Base-by-base conservation (phyloP, 441 rosid species). In the Bruguiera hainesii region DNA sequence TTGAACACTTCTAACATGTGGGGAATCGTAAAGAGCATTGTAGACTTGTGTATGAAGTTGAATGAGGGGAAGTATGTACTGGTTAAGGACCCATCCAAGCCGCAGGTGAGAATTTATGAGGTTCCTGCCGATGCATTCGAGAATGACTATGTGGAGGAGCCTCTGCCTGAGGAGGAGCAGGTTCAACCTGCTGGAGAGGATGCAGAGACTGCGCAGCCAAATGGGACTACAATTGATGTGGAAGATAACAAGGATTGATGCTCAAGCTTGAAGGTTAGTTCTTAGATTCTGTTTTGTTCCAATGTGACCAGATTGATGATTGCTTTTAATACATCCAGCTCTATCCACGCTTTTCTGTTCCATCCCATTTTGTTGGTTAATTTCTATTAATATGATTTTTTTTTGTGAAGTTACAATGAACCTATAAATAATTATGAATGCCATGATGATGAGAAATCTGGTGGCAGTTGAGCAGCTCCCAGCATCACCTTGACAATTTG, bases 111-210 rank as follows among this genome's bases (percentile, higher is more conserved):
- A 79, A 91, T 91, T 56, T 91, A 89, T 61, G 96, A 94, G 85
- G 97, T 94, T 83, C 96, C 96, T 0, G 77, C 85, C 9, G 97
- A 94, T 83, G 96, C 97, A 4, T 93, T 91, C 33, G 97, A 93
- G 87, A 93, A 91, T 76, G 96, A 91, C 74, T 94, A 94, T 29
- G 95, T 88, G 62, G 96, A 89, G 75, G 96, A 94, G 71, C 96
- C 98, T 2, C 74, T 94, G 76, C 96, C 96, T 5, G 96, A 91
- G 80, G 98, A 94, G 0, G 98, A 94, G 76, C 96, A 94, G 71
- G 96, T 82, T 26, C 93, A 94, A 70, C 92, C 96, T 20, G 87
- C 83, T 21, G 76, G 67, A 16, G 92, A 85, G 67, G 85, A 76
- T 72, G 74, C 75, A 29, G 91, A 85, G 61, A 86, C 71, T 63